Percentiles rank a stretch among this genome's conserved stretches.
Conservation (phyloP, 129 eudicot species). For the sunflower (Helianthus annuus) region HanXRQr2.0-SUNRISE NC_035446.2:116005007-116005506, state of each 20-base stretch:
- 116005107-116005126: no score
- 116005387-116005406: constrained; percentile 69
- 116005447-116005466: constrained; percentile 63
- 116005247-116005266: not conserved
- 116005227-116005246: not conserved
- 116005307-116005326: constrained; percentile 15
- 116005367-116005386: constrained; percentile 59
- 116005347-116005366: constrained; percentile 49
- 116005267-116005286: not conserved
- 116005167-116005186: not conserved
- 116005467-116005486: constrained; percentile 64
- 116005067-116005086: not conserved
- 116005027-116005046: no score
- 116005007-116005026: no score
- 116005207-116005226: not conserved
- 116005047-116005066: not conserved
- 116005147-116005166: no score
- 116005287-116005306: not conserved
- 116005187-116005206: not conserved
- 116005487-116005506: constrained; percentile 14
- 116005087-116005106: no score
- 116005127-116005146: no score
- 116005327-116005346: constrained; percentile 72
- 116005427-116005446: constrained; percentile 73
- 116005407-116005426: constrained; percentile 65